phyloP scores from a whole-genome alignment of 2,329 filamentous ascomycete species.

The Fusarium keratoplasticum region DNA sequence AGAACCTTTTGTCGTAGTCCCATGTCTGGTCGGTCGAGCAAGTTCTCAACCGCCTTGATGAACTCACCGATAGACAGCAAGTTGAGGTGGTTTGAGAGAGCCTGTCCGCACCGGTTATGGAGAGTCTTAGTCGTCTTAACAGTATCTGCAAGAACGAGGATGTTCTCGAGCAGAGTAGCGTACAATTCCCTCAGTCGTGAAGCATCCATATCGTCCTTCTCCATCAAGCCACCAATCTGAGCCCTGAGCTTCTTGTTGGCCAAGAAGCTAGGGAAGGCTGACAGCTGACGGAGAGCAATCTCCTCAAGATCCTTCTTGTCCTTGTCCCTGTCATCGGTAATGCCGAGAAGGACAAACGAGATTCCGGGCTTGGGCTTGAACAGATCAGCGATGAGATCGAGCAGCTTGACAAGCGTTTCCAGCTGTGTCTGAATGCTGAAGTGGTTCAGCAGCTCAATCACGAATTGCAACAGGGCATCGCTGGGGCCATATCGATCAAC shows the following conservation, averaged over 20 bases:
- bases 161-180: slow-evolving; percentile 73
- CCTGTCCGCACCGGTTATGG: slow-evolving; percentile 72
- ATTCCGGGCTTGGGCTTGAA: slow-evolving; percentile 80
- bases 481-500: slow-evolving; percentile 89
- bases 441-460: slow-evolving; percentile 76
- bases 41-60: slow-evolving; percentile 84
- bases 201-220: slow-evolving; percentile 73
- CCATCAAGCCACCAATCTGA: slow-evolving; percentile 68
- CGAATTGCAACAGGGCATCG: slow-evolving; percentile 79
- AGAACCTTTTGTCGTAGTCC: slow-evolving; percentile 83
- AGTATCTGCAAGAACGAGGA: slow-evolving; percentile 74
- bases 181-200: slow-evolving; percentile 77
- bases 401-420: slow-evolving; percentile 79
- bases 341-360: slow-evolving; percentile 77
- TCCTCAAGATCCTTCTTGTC: slow-evolving; percentile 63
- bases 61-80: slow-evolving; percentile 90
- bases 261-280: slow-evolving; percentile 68
- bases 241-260: slow-evolving; percentile 67
- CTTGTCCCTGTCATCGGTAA: slow-evolving; percentile 59
- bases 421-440: slow-evolving; percentile 84
- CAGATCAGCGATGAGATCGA: slow-evolving; percentile 80
- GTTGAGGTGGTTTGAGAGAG: slow-evolving; percentile 83
- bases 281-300: slow-evolving; percentile 66
- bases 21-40: slow-evolving; percentile 81
- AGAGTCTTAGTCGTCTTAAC: slow-evolving; percentile 68